Percentiles rank a stretch among this genome's conserved stretches.
These are phyloP conservation scores for Ambrosia artemisiifolia DNA, from an alignment of 129 eudicot species.

Conservation along the genomic window DNA sequence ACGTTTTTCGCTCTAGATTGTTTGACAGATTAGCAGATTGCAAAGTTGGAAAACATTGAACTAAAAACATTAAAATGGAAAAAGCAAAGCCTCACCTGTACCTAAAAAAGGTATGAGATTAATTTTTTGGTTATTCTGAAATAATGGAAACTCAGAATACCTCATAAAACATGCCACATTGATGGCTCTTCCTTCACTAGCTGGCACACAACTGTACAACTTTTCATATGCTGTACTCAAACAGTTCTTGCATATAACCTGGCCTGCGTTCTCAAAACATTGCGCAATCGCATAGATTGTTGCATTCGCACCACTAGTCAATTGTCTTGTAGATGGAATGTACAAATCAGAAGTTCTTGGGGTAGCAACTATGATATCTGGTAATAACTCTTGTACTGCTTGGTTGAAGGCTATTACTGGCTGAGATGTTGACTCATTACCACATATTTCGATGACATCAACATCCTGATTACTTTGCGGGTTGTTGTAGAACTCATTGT, in stretches of 20 bases:
- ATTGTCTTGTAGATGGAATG: constrained; percentile 45
- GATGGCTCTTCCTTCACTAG: constrained; percentile 51
- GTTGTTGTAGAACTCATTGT: constrained; percentile 7
- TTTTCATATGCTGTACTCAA: constrained; percentile 37
- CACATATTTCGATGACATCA: constrained; percentile 48
- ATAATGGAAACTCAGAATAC: constrained; percentile 51
- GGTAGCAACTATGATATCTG: constrained; percentile 51
- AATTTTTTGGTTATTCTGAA: constrained; percentile 48
- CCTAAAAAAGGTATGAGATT: constrained; percentile 36
- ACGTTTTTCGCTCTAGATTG: background rate
- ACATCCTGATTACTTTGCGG: constrained; percentile 26
- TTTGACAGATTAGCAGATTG: background rate
- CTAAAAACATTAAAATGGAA: background rate
- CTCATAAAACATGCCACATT: constrained; percentile 67
- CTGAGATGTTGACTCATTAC: constrained; percentile 48
- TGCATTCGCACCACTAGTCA: constrained; percentile 22
- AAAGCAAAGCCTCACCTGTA: constrained; percentile 28
- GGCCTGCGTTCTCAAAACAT: constrained; percentile 43
- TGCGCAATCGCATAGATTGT: constrained; percentile 54
- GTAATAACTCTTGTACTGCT: constrained; percentile 29
- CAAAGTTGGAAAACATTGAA: background rate
- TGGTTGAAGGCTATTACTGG: constrained; percentile 32
- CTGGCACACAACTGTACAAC: constrained; percentile 46
- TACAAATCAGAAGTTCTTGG: constrained; percentile 50
- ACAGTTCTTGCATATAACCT: constrained; percentile 48